These are phyloP conservation scores for Oleoguttula mirabilis DNA, from an alignment of 495 filamentous ascomycete species.

Conservation along the genomic window DNA sequence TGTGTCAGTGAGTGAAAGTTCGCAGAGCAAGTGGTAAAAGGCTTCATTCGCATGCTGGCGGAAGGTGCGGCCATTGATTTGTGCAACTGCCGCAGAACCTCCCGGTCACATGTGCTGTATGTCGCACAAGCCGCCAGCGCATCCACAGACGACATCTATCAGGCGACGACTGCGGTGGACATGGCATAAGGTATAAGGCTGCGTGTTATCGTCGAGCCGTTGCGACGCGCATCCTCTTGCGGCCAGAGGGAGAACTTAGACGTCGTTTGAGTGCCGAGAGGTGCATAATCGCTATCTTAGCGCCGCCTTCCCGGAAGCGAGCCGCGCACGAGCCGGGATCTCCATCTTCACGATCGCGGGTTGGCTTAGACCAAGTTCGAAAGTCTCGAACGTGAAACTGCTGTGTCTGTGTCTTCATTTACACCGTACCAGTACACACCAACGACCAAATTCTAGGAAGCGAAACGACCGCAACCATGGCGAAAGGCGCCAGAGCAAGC, in stretches of 20 bases:
- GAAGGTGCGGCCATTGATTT: slow-evolving; percentile 10
- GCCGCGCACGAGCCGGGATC: background rate
- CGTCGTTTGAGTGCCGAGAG: too few species aligned
- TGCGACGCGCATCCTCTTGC: too few species aligned
- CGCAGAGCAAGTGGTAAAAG: background rate
- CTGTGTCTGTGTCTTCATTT: too few species aligned
- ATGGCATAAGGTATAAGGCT: too few species aligned
- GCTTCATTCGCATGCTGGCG: slow-evolving; percentile 1
- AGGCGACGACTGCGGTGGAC: background rate
- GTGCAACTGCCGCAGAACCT: background rate
- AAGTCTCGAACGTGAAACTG: too few species aligned
- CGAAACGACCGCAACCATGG: slow-evolving; percentile 44
- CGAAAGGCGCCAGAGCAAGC: slow-evolving; percentile 66
- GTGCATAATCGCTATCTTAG: slow-evolving; percentile 16
- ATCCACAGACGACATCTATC: background rate
- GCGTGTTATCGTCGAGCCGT: too few species aligned
- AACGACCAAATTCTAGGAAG: too few species aligned
- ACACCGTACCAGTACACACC: too few species aligned
- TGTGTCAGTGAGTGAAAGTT: background rate
- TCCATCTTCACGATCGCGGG: too few species aligned
- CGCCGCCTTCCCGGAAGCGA: background rate
- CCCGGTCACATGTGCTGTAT: background rate
- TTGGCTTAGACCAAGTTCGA: too few species aligned
- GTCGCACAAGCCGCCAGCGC: slow-evolving; percentile 1
- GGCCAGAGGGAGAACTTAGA: too few species aligned